Conservation (phyloP, 2,329 filamentous ascomycete genomes). For the Aureobasidium melanogenum region DNA sequence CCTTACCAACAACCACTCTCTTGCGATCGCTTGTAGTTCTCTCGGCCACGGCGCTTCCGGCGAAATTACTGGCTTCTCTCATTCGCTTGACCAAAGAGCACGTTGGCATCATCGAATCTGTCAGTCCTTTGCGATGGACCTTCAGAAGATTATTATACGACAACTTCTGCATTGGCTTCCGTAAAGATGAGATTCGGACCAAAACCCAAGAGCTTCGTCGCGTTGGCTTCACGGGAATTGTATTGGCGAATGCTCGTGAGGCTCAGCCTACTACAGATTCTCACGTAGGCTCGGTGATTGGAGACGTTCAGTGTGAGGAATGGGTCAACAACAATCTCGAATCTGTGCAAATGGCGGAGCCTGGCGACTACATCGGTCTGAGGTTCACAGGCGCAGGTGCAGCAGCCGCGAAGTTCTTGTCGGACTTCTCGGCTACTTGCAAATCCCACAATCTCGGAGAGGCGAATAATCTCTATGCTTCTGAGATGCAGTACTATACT, state of each 20-base stretch:
- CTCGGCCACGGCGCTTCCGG: background rate
- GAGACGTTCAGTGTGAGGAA: background rate
- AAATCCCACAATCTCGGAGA: background rate
- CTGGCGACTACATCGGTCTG: background rate
- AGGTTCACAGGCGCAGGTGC: background rate
- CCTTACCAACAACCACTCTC: background rate
- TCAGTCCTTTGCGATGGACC: background rate
- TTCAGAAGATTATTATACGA: constrained; percentile 1
- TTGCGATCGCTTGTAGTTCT: background rate
- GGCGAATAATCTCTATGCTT: background rate
- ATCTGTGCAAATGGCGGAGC: background rate
- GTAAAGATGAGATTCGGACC: background rate
- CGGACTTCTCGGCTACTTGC: background rate
- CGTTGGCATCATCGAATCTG: background rate
- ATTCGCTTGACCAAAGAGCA: constrained; percentile 5
- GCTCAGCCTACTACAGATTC: background rate
- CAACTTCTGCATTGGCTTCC: background rate
- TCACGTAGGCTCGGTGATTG: background rate
- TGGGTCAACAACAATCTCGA: constrained; percentile 1
- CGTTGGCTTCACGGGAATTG: background rate
- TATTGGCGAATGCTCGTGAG: constrained; percentile 5
- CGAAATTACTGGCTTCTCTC: background rate
- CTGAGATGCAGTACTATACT: background rate
- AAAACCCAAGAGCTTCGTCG: background rate
- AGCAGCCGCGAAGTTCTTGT: background rate